Evolutionary conservation across 1,284 basidiomycete species (phyloP), one percentile per base, ranked within the genome.

Genomic region (Neonothopanus nambi): DNA sequence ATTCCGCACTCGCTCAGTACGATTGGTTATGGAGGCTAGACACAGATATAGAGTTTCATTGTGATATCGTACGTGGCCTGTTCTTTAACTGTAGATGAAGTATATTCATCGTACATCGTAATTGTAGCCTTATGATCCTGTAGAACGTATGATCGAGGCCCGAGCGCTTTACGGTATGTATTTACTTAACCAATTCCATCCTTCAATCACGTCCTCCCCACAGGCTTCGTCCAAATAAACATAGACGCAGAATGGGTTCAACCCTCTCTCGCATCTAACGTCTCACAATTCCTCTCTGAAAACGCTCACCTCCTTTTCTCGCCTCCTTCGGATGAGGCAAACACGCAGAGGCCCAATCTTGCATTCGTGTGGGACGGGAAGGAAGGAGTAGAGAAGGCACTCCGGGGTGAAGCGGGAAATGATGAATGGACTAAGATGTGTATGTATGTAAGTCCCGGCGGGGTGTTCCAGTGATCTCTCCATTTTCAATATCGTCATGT

Each of bases 381-480:
- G 17, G 58, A 54, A 26, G 58, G 58, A 20, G 55, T 65, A 13
- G 46, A 42, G n/a, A 66, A 63, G 44, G 66, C 66, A 2, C 36
- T 67, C 42, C 44, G 44, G 15, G 66, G 65, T 6, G 55, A 59
- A 23, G 66, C 61, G 11, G 60, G 59, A 7, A 62, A 61, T 21
- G 42, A 58, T 2, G 65, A 67, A 30, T 67, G 66, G 66, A 62
- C 57, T 1, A 52, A 48, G 26, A 54, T 51, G 40, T 62, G 59
- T 51, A 63, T 67, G 61, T 67, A 67, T 64, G 65, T 67, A 44
- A 59, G 65, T n/a, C n/a, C n/a, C n/a, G n/a, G n/a, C n/a, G n/a
- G n/a, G n/a, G n/a, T n/a, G n/a, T n/a, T n/a, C n/a, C n/a, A n/a
- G n/a, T n/a, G n/a, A n/a, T n/a, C n/a, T n/a, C n/a, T n/a, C n/a